Evolutionary conservation across 1,284 basidiomycete genomes (phyloP), one percentile per base, ranked within the genome.

Genomic region (Trichosporon sp.): DNA sequence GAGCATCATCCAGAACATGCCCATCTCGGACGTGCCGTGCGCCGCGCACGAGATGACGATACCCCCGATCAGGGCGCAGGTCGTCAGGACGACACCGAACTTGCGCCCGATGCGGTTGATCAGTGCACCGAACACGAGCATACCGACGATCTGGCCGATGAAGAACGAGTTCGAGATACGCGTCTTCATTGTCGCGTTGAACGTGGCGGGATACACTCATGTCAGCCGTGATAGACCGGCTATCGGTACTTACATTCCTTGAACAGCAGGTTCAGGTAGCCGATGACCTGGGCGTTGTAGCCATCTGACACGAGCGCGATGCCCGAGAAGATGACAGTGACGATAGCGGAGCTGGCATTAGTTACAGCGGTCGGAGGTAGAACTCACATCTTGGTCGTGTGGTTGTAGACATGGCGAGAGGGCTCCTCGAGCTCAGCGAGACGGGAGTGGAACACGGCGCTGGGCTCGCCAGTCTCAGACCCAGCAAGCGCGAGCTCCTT

Each of bases 101-200:
- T 92, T 92, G 66, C 91, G 86, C 32, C 92, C 91, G 43, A 91
- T 77, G 66, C 89, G 86, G 78, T 92, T 91, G 75, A 90, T 91
- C 37, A 91, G 82, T 26, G 92, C 76, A 12, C 91, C 92, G 68
- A 71, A 73, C 72, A 65, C 73, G 43, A 70, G 43, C 48, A 78
- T 63, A 67, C 73, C 70, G 64, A 74, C 73, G 73, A 78, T 75
- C 83, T 84, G 78, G 75, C 91, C 91, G 71, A 92, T 88, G 69
- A 92, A 88, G 43, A 92, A 86, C 11, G 91, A 83, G 79, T 92
- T 93, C 14, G 89, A 90, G 14, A 92, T 89, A 26, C 88, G 87
- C 1, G 91, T 92, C 12, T 90, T 90, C 38, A 91, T 86, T 1
- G 80, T 73, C 1, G 88, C 79, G 0, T 88, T 91, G 81, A 92